Base-by-base conservation (phyloP, 108 stramenopile genomes). In the Conticribra guillardii region DNA sequence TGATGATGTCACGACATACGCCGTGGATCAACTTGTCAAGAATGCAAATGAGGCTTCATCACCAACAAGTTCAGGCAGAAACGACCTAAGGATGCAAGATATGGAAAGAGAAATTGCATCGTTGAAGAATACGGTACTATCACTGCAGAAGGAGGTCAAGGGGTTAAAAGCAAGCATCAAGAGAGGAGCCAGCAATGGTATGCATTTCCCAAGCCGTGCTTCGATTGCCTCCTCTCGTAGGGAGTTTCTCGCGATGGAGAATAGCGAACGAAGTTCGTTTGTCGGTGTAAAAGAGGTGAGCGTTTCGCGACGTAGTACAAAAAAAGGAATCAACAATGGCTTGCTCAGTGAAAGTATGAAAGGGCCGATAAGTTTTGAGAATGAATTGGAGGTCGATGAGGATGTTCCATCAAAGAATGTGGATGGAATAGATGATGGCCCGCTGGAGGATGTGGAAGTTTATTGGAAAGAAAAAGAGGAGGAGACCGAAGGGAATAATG, bases 401-500 rank as follows among this genome's bases (percentile, higher is more conserved):
- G 16, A 50, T 29, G 29, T 22, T n/a, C 2, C 48, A 51, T 3
- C 26, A 41, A 41, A 41, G 11, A 9, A 41, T 41, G 37, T 9
- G 37, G 37, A 41, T 41, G 37, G 11, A 41, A 11, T 41, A 5
- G 49, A 51, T 17, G 69, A 71, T 17, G 59, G n/a, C 4, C 75
- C 75, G 54, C 68, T 54, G 19, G 46, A 55, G 5, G 75, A 44
- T 47, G 67, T 76, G 9, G 75, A 76, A 69, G 22, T 60, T 21
- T 76, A 60, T 33, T 69, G 64, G 67, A 53, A 19, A 22, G 59
- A 71, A 33, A 60, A n/a, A n/a, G n/a, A n/a, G 33, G 30, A 54
- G 8, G 37, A 41, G 37, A 5, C 37, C 37, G 5, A 53, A 51
- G 48, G n/a, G n/a, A n/a, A n/a, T n/a, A n/a, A n/a, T n/a, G n/a